Evolutionary conservation across 1,139 yeast species (phyloP), one percentile per base, ranked within the genome.

Genomic region (Geotrichum siamense): DNA sequence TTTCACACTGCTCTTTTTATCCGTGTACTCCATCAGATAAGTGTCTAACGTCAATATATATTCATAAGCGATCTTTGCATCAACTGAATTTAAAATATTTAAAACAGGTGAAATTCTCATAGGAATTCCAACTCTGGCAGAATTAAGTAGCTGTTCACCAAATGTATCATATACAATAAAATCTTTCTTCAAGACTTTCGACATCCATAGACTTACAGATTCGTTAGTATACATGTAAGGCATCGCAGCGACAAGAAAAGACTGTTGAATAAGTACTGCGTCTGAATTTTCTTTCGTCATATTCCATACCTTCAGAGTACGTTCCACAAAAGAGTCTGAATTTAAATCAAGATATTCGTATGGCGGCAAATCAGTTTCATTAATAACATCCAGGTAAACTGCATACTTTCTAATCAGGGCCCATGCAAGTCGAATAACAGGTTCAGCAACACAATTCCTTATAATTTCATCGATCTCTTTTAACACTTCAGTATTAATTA

Each of bases 401-500:
- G 37, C 26, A 25, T 20, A 20, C 5, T 33, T 21, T 21, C 37
- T 6, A 12, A 22, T 22, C 13, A 33, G 19, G 5, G 26, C 15
- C 37, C 37, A 33, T 6, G 16, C 37, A 9, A 16, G n/a, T n/a
- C 9, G 15, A 20, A 33, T 10, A 4, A 21, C 17, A 6, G 37
- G 27, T 5, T 33, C 37, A 3, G 37, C n/a, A 20, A 33, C 17
- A 33, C 27, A 12, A 21, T 12, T 6, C 21, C 16, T 8, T 4
- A 33, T 26, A 10, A 33, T 16, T 4, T 33, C 26, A 13, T 33
- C 37, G 12, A 33, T 21, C n/a, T 20, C 27, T 20, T 20, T 21
- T 4, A 33, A 9, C 13, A 20, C n/a, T 19, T 12, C 15, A 10
- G 12, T 33, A 50, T 76, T 73, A 34, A 67, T 62, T 53, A 76